phyloP scores from a whole-genome alignment of 345 rosid species.

The Noccaea caerulescens region DNA sequence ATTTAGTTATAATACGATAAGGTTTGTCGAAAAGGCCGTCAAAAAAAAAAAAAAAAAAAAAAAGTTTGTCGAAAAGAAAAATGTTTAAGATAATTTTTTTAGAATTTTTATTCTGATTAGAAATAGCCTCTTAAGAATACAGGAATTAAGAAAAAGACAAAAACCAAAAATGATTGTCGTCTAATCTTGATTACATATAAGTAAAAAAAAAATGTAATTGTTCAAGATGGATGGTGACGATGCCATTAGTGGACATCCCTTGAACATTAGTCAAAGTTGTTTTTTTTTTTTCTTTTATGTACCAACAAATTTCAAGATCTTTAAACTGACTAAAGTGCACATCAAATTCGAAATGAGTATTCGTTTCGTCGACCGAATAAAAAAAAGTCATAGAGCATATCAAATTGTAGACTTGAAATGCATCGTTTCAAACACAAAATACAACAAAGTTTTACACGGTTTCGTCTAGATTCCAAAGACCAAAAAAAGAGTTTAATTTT shows the following conservation, averaged over 20 bases:
- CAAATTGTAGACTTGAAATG: slow-evolving; percentile 4
- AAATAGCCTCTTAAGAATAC: too few relatives aligned
- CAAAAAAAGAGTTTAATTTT: background rate
- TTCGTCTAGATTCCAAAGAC: slow-evolving; percentile 16
- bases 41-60: too few relatives aligned
- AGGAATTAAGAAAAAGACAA: background rate
- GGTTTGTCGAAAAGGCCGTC: too few relatives aligned
- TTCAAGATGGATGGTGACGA: slow-evolving; percentile 2
- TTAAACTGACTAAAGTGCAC: background rate
- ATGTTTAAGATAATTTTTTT: too few relatives aligned
- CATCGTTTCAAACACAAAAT: background rate
- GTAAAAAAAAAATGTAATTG: slow-evolving; percentile 11
- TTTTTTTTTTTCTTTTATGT: background rate
- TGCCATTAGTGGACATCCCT: slow-evolving; percentile 10
- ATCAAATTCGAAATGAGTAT: slow-evolving; percentile 1
- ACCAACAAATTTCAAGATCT: background rate
- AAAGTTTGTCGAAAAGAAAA: too few relatives aligned
- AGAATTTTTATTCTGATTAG: too few relatives aligned
- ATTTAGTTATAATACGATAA: background rate
- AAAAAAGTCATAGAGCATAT: background rate
- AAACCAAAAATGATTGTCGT: background rate
- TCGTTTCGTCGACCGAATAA: background rate
- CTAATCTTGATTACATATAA: background rate
- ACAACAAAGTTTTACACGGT: slow-evolving; percentile 4
- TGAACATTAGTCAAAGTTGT: slow-evolving; percentile 14